Evolutionary conservation across 257 asterid genomes (phyloP), one percentile per base, ranked within the genome.

Genomic region (Handroanthus guayacan): DNA sequence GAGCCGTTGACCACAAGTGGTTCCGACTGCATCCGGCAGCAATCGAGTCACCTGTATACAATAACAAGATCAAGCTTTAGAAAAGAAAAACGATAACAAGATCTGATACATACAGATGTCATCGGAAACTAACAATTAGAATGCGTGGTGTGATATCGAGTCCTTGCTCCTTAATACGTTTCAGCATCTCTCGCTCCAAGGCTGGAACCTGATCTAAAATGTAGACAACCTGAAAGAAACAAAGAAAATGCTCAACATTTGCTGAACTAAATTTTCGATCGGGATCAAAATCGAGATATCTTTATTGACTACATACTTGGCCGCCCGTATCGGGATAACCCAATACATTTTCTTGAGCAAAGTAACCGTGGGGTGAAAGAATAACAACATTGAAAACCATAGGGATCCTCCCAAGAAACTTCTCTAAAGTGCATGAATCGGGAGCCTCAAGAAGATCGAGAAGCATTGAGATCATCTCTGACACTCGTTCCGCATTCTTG

Each of bases 161-260:
- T 71, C 97, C 97, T 83, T 91, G 97, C 85, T 89, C 97, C 90
- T 91, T 89, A 1, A 91, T 87, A 72, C 94, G 91, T 69, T 91
- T 89, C 55, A 91, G 85, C 95, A 91, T 91, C 81, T 89, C 95
- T 2, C 86, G 86, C 84, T 91, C 97, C 79, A 91, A 79, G 51
- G 97, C 97, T 1, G 97, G 97, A 70, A 91, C 97, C 89, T 91
- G 97, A 83, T 91, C 97, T 83, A 91, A 82, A 75, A 91, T 91
- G 87, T 91, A 91, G 52, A 91, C 97, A 69, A 91, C 95, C 96
- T 90, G 79, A 52, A 67, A 73, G 47, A 44, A 44, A 44, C 52
- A 44, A 44, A 44, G 13, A 17, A 9, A 25, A 9, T 4, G 25
- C 20, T 71, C 11, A 69, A 48, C 39, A 45, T 38, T 11, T 34